Conservation (phyloP, 306 rosid species). For the Senna tora region DNA sequence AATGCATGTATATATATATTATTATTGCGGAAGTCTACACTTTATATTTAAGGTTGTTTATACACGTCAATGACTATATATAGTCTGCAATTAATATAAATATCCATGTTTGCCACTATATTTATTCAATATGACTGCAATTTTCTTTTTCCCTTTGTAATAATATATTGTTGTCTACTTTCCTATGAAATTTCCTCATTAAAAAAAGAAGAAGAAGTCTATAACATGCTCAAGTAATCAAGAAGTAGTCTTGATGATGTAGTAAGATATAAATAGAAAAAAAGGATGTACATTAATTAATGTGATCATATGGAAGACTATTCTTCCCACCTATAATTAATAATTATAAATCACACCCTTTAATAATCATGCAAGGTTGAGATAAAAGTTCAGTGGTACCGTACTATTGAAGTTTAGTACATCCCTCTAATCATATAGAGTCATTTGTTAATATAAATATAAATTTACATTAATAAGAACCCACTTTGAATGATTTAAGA, state of each 20-base stretch:
- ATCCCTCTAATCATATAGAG: too few relatives aligned
- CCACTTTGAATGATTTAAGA: too few relatives aligned
- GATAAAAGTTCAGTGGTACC: too few relatives aligned
- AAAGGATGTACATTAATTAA: background rate
- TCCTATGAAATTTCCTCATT: slow-evolving; percentile 16
- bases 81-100: slow-evolving; percentile 23
- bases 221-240: slow-evolving; percentile 5
- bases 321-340: background rate
- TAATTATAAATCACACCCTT: background rate
- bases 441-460: too few relatives aligned
- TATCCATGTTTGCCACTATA: background rate
- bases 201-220: background rate
- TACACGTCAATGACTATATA: slow-evolving; percentile 28
- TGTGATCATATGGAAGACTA: background rate
- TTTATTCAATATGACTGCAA: background rate
- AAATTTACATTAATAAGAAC: too few relatives aligned
- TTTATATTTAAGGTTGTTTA: slow-evolving; percentile 29
- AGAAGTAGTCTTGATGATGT: slow-evolving; percentile 1
- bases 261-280: background rate
- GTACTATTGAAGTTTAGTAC: too few relatives aligned
- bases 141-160: slow-evolving; percentile 8
- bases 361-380: too few relatives aligned
- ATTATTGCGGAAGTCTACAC: slow-evolving; percentile 29
- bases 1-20: too few relatives aligned
- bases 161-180: slow-evolving; percentile 5